Evolutionary conservation across 176 grass and related monocot genomes (phyloP), one percentile per base, ranked within the genome.

Genomic region (Rhynchospora pubera): DNA sequence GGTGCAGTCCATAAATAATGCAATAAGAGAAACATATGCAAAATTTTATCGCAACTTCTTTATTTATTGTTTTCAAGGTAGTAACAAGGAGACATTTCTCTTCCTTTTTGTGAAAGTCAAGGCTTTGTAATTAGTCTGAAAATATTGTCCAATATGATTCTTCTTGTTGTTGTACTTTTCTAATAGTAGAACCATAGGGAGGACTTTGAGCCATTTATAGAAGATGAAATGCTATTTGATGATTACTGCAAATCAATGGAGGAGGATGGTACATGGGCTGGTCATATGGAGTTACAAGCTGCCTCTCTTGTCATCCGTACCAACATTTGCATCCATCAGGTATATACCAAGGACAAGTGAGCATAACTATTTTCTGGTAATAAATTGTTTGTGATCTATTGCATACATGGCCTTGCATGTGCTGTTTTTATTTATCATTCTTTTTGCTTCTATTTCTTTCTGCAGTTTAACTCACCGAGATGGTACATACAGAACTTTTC

Each of bases 281-380:
- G 92, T 24, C 85, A 97, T 78, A 94, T 97, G 92, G 95, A 97
- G 81, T 80, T 97, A 85, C 95, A 97, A 84, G 95, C 95, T 2
- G 90, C 87, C 59, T 97, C 95, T 76, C 92, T 94, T 84, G 80
- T 97, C 86, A 91, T 87, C 3, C 84, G 32, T 87, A 88, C 81
- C 79, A 97, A 97, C 69, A 94, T 97, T 83, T 97, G 95, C 83
- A 94, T 97, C 63, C 95, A 97, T 81, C 91, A 86, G 87, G 95
- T 91, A 83, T n/a, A n/a, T 53, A 59, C 11, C n/a, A 80, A 28
- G 19, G 10, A 51, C 5, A 74, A 52, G 21, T 52, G 70, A 74
- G 43, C n/a, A 28, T 51, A 75, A 14, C 13, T 75, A 11, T 52
- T 28, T 28, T 51, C 52, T 28, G 23, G 15, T 4, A 75, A 53